Percentiles rank a stretch among this genome's conserved stretches.
Conservation (phyloP, 768 basidiomycete genomes). For the Boletus rufocinnamomeus region DNA sequence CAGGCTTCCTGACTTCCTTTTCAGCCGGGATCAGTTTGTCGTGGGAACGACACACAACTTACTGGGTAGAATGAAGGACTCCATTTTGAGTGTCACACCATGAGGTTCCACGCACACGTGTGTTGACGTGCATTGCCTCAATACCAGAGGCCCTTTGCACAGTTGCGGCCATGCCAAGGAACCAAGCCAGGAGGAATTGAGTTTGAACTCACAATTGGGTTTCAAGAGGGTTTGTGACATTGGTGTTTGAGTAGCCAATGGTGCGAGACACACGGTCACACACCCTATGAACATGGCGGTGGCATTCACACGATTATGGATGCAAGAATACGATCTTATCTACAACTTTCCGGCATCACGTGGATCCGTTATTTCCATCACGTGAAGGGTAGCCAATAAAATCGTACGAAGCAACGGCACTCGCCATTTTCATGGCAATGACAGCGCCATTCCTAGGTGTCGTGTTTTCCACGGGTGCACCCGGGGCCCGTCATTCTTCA, state of each 20-base stretch:
- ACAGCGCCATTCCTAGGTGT: not conserved
- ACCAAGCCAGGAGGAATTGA: not conserved
- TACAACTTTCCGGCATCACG: not conserved
- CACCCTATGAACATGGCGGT: not conserved
- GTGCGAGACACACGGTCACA: not conserved
- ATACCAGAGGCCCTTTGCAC: not conserved
- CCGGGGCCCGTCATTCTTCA: not conserved
- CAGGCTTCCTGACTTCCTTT: slow-evolving; percentile 23
- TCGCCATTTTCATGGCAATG: not conserved
- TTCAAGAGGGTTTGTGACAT: not conserved
- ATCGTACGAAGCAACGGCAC: not conserved
- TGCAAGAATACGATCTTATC: not conserved
- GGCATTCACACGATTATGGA: not conserved
- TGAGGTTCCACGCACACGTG: slow-evolving; percentile 21
- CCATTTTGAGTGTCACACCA: slow-evolving; percentile 14
- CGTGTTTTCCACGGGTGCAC: not conserved
- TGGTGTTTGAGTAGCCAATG: not conserved
- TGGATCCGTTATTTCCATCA: not conserved
- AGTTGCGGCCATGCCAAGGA: not conserved
- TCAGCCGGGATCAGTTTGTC: slow-evolving; percentile 15
- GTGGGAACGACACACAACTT: slow-evolving; percentile 13
- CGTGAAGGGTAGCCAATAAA: not conserved
- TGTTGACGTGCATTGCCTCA: not conserved
- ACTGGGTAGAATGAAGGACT: slow-evolving; percentile 11
- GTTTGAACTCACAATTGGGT: not conserved